Evolutionary conservation across 371 early-diverging fungal species (phyloP), one percentile per base, ranked within the genome.

Genomic region (Parasitella parasitica): DNA sequence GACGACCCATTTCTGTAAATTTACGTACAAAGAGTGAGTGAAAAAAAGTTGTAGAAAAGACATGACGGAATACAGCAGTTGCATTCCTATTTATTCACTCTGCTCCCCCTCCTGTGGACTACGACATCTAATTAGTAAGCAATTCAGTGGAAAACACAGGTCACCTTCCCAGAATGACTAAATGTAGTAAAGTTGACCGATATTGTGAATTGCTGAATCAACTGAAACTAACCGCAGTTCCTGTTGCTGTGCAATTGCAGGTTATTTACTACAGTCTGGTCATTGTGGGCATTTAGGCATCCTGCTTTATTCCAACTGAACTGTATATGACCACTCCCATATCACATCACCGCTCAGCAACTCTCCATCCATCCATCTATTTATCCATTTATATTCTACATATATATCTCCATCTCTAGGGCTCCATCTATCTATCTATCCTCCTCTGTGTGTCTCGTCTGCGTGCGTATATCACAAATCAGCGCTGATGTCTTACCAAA

Each of bases 1-100:
- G 97, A 66, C 98, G 97, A 95, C 97, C 98, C 60, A 55, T 60
- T 43, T 43, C 43, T 43, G 43, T 43, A 43, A 50, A n/a, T n/a
- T n/a, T 4, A 54, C 34, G 24, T 43, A 28, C 38, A 37, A 38
- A 37, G 46, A 57, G 27, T 13, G 36, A 55, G 26, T 8, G 22
- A 43, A 32, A 34, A 22, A 16, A 36, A 43, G 15, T 57, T 26
- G 28, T 12, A 28, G 27, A 27, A 26, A 30, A 37, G 18, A 39
- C 38, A 41, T 35, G 51, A 27, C 37, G 37, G 53, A 32, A 36
- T 55, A 30, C 18, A 43, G 22, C 43, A 43, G 9, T 20, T 20
- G 18, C 11, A 20, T 11, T 54, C 54, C 54, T 32, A 41, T 46
- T 18, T 36, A 48, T 41, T 22, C 35, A 46, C n/a, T 48, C 49